These are phyloP conservation scores for Pezicula neosporulosa DNA, from an alignment of 2,329 filamentous ascomycete genomes.

Conservation along the genomic window DNA sequence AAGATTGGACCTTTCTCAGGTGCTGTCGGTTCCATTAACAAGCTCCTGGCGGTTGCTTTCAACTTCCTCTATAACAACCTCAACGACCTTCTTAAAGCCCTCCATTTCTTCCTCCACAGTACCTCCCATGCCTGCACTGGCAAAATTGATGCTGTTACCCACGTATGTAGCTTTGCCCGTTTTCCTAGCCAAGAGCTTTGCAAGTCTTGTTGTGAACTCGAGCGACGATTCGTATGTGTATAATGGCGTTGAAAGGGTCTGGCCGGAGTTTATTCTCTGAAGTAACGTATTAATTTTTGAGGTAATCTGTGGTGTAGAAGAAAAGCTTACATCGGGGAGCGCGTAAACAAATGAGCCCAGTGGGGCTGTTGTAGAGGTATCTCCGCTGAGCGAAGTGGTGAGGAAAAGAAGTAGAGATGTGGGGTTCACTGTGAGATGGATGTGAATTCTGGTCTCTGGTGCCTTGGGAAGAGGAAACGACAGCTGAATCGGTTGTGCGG, in stretches of 20 bases:
- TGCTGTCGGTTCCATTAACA: constrained; percentile 6
- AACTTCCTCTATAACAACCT: constrained; percentile 60
- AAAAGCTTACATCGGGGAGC: constrained; percentile 71
- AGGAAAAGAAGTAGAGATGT: constrained; percentile 59
- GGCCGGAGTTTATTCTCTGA: constrained; percentile 37
- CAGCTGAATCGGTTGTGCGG: constrained; percentile 35
- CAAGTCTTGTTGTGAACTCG: constrained; percentile 83
- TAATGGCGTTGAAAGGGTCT: constrained; percentile 74
- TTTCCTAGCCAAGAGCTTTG: constrained; percentile 76
- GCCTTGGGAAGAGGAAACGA: constrained; percentile 59
- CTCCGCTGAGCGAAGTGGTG: constrained; percentile 53
- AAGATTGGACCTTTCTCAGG: neutral
- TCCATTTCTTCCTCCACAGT: constrained; percentile 94
- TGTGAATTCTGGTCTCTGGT: constrained; percentile 57
- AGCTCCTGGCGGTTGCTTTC: constrained; percentile 29
- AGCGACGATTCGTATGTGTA: constrained; percentile 73
- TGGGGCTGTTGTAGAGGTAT: constrained; percentile 44
- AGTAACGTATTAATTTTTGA: neutral
- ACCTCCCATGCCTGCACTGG: constrained; percentile 69
- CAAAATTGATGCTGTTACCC: constrained; percentile 80
- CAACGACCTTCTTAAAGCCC: constrained; percentile 71
- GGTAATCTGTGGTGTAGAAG: constrained; percentile 1
- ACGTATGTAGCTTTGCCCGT: constrained; percentile 80
- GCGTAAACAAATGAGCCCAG: constrained; percentile 94
- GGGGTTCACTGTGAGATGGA: constrained; percentile 54